These are phyloP conservation scores for Gossypium sturtianum DNA, from an alignment of 345 rosid species.

Conservation along the genomic window DNA sequence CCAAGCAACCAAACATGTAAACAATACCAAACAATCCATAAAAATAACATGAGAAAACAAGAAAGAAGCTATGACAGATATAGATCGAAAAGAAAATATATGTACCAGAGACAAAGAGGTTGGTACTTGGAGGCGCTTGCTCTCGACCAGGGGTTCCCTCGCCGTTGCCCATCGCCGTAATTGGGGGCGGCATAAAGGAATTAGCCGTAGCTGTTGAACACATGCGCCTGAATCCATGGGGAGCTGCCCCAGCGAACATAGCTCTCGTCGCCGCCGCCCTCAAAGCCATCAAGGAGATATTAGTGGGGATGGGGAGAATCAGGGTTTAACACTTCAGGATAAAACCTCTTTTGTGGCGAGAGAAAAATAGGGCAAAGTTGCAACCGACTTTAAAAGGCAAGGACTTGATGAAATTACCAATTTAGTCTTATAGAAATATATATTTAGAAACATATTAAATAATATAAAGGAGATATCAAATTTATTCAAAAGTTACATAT, in stretches of 20 bases:
- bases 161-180: constrained; percentile 4
- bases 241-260: neutral
- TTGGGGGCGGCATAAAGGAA: constrained; percentile 4
- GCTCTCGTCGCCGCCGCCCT: neutral
- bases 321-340: neutral
- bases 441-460: no score
- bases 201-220: neutral
- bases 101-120: constrained; percentile 10
- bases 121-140: constrained; percentile 10
- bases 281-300: neutral
- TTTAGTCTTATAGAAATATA: neutral
- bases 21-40: neutral
- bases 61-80: neutral
- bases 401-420: neutral
- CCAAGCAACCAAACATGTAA: neutral
- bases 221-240: neutral
- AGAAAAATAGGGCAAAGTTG: neutral
- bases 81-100: neutral
- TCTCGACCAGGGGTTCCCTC: constrained; percentile 11
- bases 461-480: neutral
- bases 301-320: neutral
- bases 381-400: neutral
- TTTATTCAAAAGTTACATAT: no score
- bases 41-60: neutral
- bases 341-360: neutral